Base-by-base conservation (phyloP, 371 early-diverging fungal species). In the Mucor velutinosus region DNA sequence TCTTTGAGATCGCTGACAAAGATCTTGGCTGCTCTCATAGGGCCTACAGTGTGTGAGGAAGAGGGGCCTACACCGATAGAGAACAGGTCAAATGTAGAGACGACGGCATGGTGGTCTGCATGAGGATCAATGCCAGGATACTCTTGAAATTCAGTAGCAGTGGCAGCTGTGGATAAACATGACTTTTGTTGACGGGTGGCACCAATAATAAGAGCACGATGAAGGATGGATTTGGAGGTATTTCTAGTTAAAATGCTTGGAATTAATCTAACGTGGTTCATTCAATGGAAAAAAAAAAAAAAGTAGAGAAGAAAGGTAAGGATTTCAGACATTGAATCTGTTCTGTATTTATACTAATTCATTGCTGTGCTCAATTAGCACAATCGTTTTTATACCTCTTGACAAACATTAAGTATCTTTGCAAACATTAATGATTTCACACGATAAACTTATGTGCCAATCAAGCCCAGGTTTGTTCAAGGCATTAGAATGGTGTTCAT, bases 51-150 rank as follows among this genome's bases (percentile, higher is more conserved):
- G 72, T 93, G 93, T 56, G 93, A 92, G 76, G 94, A 94, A 19
- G 94, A 93, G 0, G 97, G 97, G 0, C 97, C 97, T 17, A 97
- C 92, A 30, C 97, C 97, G 62, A 97, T 95, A 23, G 95, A 94
- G 72, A 95, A 97, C 67, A 97, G 74, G 83, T 97, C 96, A 83
- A 97, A 97, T 7, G 94, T 92, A 45, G 94, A 94, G 10, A 96
- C 93, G 4, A 95, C 95, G 25, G 96, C 96, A 72, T 97, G 95
- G 35, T 80, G 81, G n/a, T 86, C 83, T n/a, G 53, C 51, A 27
- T 33, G 30, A 33, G 37, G 21, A 5, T 59, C 59, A 39, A 59
- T 59, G 39, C 49, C 64, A 3, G 57, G 32, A n/a, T n/a, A 11
- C 10, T 39, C 64, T 33, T 55, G 15, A 17, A 29, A 32, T n/a